phyloP scores from a whole-genome alignment of 2,329 filamentous ascomycete genomes.

The Phaeosphaeria sp. region DNA sequence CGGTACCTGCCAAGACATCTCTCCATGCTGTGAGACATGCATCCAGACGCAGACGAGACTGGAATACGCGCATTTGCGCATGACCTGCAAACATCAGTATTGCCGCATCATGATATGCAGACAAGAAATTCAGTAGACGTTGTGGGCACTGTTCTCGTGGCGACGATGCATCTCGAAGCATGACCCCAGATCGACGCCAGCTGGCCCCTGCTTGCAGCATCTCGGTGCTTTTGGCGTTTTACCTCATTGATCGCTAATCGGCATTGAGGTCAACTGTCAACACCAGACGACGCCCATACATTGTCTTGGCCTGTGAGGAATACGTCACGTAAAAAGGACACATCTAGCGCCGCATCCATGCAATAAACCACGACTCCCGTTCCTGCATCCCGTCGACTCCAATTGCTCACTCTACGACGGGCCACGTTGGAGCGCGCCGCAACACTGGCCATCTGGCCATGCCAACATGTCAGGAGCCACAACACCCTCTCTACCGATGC shows the following conservation, averaged over 20 bases:
- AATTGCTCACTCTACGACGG: constrained; percentile 22
- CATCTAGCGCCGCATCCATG: constrained; percentile 24
- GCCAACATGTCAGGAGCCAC: constrained; percentile 69
- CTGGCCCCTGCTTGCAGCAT: constrained; percentile 21
- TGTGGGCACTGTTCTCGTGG: background rate
- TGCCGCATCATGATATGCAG: background rate
- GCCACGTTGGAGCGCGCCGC: constrained; percentile 43
- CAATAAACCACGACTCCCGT: constrained; percentile 20
- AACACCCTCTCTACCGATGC: constrained; percentile 65
- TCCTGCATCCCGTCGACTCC: constrained; percentile 5
- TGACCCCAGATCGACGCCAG: constrained; percentile 18
- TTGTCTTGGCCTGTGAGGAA: background rate
- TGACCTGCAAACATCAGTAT: constrained; percentile 9
- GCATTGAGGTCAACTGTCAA: constrained; percentile 15
- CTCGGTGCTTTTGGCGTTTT: constrained; percentile 31
- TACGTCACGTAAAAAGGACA: background rate
- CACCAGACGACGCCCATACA: constrained; percentile 1
- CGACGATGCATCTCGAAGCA: constrained; percentile 10
- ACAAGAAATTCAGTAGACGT: background rate
- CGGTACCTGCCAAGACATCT: constrained; percentile 26
- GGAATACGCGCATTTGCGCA: background rate
- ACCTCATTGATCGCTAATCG: constrained; percentile 22
- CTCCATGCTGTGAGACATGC: constrained; percentile 11
- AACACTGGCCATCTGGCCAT: constrained; percentile 50
- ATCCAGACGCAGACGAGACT: constrained; percentile 1